phyloP scores from a whole-genome alignment of 305 asterid genomes.

The Andrographis paniculata region DNA sequence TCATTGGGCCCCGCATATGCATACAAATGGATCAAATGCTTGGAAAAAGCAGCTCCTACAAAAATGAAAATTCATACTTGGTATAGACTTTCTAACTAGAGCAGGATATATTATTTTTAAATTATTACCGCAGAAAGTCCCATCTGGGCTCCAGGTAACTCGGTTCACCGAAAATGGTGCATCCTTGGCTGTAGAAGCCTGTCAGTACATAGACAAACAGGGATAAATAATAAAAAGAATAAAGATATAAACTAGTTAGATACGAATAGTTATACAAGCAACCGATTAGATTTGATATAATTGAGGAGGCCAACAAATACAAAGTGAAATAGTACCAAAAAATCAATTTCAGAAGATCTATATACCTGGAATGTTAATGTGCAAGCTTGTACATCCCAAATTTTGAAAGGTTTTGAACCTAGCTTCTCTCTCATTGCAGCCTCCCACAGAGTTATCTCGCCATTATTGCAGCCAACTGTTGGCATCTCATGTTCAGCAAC shows the following conservation, averaged over 20 bases:
- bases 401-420: constrained; percentile 67
- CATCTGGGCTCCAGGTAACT: constrained; percentile 88
- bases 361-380: constrained; percentile 71
- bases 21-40: constrained; percentile 71
- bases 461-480: constrained; percentile 71
- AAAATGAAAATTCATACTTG: constrained; percentile 22
- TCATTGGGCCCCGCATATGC: constrained; percentile 59
- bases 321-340: constrained; percentile 9
- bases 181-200: constrained; percentile 84
- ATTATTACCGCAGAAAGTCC: constrained; percentile 55
- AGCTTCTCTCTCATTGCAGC: constrained; percentile 82
- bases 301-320: constrained; percentile 11
- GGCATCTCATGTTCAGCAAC: constrained; percentile 28
- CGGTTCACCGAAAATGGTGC: constrained; percentile 64
- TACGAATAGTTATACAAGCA: not conserved
- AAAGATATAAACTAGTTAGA: constrained; percentile 13
- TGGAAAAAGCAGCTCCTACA: constrained; percentile 81
- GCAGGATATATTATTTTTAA: not conserved
- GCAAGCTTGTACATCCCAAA: constrained; percentile 79
- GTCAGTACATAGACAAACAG: constrained; percentile 31
- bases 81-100: not conserved
- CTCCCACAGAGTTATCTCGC: constrained; percentile 86
- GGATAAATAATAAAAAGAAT: not conserved
- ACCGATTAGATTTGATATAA: constrained; percentile 2
- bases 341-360: constrained; percentile 9